Conservation (phyloP, 495 filamentous ascomycete species). For the Penicillium flavigenum region DNA sequence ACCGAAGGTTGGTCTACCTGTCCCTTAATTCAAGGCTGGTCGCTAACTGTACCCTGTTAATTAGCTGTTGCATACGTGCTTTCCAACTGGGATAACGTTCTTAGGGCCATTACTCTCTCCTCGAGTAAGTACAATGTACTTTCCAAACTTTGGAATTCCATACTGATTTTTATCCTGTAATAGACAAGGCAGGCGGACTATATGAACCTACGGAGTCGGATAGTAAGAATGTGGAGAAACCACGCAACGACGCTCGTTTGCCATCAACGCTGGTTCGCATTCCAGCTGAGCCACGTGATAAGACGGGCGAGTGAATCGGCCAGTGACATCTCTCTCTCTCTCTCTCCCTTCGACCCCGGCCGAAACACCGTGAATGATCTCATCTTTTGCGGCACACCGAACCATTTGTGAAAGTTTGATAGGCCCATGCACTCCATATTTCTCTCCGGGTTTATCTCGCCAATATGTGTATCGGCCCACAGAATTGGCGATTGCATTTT, state of each 20-base stretch:
- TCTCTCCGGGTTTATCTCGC: neutral
- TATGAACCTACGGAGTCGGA: conserved; percentile 14
- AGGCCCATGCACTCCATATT: neutral
- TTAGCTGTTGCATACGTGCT: conserved; percentile 88
- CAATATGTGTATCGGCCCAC: neutral
- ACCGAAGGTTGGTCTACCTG: conserved; percentile 68
- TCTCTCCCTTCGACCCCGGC: neutral
- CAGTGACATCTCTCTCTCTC: neutral
- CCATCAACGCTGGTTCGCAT: conserved; percentile 47
- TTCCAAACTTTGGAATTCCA: conserved; percentile 6
- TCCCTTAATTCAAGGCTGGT: neutral
- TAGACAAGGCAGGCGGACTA: conserved; percentile 30
- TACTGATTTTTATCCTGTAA: conserved; percentile 3
- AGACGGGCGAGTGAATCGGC: conserved; percentile 22
- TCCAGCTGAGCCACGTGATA: conserved; percentile 30
- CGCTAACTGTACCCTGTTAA: conserved; percentile 7
- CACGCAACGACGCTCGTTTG: conserved; percentile 19
- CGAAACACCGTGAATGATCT: neutral
- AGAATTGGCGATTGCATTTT: neutral
- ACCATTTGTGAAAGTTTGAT: neutral
- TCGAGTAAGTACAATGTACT: conserved; percentile 63
- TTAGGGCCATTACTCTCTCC: conserved; percentile 91
- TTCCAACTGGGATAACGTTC: conserved; percentile 93
- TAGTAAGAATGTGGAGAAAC: conserved; percentile 12
- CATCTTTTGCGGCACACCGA: neutral